Conservation (phyloP, 225 moss, liverwort and hornwort genomes). For the Ulota crispa region DNA sequence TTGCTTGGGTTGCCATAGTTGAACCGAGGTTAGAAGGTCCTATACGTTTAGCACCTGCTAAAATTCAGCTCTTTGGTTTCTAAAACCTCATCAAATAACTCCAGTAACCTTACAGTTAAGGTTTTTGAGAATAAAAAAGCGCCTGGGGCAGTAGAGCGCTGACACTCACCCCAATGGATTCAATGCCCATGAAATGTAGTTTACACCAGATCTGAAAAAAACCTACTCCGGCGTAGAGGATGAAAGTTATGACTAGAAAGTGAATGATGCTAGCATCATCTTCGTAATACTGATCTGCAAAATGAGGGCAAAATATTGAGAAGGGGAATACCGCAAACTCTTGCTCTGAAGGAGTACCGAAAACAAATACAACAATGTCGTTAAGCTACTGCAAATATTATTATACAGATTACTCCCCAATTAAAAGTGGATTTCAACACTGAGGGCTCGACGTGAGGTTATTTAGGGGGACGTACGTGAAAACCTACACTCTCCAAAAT, state of each 20-base stretch:
- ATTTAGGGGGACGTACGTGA: neutral
- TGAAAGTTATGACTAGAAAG: neutral
- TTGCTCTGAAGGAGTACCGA: neutral
- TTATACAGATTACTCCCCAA: neutral
- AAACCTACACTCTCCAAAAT: neutral
- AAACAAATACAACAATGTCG: neutral
- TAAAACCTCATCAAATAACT: conserved; percentile 23
- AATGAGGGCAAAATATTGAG: neutral
- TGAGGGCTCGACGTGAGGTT: neutral
- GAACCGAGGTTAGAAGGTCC: conserved; percentile 34
- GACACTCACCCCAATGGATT: conserved; percentile 46
- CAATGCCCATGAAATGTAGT: conserved; percentile 40
- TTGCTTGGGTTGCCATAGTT: conserved; percentile 33
- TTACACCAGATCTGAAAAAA: conserved; percentile 9
- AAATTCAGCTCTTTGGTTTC: conserved; percentile 34
- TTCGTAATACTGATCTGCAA: conserved; percentile 38
- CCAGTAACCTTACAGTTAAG: neutral
- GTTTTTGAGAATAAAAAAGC: conserved; percentile 25
- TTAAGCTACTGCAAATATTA: neutral
- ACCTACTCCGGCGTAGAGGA: neutral
- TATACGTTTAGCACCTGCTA: conserved; percentile 31
- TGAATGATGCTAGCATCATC: neutral
- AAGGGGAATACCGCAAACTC: neutral
- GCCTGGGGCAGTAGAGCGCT: conserved; percentile 30
- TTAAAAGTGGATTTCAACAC: neutral